A percentile compares a stretch with the other conserved stretches of the same genome.
These are phyloP conservation scores for Tulasnella sp. DNA, from an alignment of 768 basidiomycete species.

Conservation along the genomic window DNA sequence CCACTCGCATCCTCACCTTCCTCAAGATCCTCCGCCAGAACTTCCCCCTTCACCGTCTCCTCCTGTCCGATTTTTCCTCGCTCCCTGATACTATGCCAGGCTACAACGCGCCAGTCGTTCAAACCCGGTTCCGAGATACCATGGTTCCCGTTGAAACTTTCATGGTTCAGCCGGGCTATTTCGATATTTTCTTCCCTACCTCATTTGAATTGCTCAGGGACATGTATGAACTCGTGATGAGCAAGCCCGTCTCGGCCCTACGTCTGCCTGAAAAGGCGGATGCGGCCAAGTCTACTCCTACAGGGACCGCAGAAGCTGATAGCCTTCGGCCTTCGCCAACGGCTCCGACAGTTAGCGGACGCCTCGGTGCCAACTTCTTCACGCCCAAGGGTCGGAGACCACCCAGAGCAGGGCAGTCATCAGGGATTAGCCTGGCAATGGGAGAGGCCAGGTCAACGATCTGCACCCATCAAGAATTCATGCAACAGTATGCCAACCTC, in stretches of 20 bases:
- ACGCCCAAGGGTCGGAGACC: conserved; percentile 47
- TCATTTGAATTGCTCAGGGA: conserved; percentile 75
- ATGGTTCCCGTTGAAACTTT: conserved; percentile 87
- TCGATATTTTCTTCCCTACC: conserved; percentile 99
- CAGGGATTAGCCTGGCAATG: conserved; percentile 68
- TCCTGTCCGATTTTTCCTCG: conserved; percentile 86
- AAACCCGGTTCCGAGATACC: conserved; percentile 76
- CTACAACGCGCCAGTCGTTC: conserved; percentile 81
- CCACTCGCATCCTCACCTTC: conserved; percentile 81
- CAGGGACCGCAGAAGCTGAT: conserved; percentile 3
- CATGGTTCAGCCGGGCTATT: conserved; percentile 89
- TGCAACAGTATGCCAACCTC: conserved; percentile 76
- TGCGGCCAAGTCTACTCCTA: background rate
- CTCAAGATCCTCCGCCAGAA: conserved; percentile 69
- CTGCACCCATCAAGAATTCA: conserved; percentile 81
- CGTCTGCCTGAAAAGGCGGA: background rate
- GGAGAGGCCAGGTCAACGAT: conserved; percentile 77
- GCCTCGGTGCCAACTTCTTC: conserved; percentile 60
- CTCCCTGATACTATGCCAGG: conserved; percentile 81
- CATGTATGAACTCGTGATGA: conserved; percentile 81
- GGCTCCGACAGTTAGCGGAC: conserved; percentile 41
- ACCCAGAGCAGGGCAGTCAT: conserved; percentile 52
- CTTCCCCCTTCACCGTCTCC: conserved; percentile 89
- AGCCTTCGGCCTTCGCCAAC: conserved; percentile 46
- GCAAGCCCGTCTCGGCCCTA: conserved; percentile 37